Conservation (phyloP, 139 green algal genomes). For the Tetraselmis striata region DNA sequence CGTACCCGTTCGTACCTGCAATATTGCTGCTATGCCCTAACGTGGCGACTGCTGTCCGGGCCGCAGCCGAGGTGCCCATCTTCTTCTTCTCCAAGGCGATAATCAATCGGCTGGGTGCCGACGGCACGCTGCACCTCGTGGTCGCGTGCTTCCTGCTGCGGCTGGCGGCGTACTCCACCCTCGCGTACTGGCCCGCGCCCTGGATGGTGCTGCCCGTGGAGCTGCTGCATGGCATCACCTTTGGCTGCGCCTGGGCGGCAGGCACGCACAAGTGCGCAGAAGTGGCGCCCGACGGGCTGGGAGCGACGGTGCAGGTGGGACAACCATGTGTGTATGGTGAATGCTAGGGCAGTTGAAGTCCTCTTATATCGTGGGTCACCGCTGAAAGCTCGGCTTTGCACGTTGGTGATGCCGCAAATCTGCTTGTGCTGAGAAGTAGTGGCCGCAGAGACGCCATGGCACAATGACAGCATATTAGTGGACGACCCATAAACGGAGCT, state of each 20-base stretch:
- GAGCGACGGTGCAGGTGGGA: slow-evolving; percentile 25
- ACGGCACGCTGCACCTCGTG: slow-evolving; percentile 9
- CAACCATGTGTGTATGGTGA: no score
- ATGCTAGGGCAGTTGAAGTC: no score
- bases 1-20: no score
- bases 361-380: no score
- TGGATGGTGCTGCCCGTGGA: slow-evolving; percentile 42
- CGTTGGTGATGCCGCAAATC: no score
- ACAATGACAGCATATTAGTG: no score
- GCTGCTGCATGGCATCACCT: slow-evolving; percentile 48
- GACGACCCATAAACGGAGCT: no score
- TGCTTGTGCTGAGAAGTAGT: no score
- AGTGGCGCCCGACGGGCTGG: slow-evolving; percentile 29
- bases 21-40: no score
- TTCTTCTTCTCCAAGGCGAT: slow-evolving; percentile 26
- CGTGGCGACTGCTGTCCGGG: no score
- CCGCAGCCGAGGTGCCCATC: slow-evolving; percentile 32
- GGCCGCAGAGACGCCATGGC: no score
- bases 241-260: slow-evolving; percentile 28
- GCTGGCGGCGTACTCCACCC: slow-evolving; percentile 20
- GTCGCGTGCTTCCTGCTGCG: slow-evolving; percentile 11
- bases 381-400: no score
- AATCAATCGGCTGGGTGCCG: slow-evolving; percentile 4
- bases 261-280: slow-evolving; percentile 24
- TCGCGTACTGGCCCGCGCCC: slow-evolving; percentile 12